These are phyloP conservation scores for Echeveria elegans DNA, from an alignment of 164 flowering plant species.

Conservation along the genomic window DNA sequence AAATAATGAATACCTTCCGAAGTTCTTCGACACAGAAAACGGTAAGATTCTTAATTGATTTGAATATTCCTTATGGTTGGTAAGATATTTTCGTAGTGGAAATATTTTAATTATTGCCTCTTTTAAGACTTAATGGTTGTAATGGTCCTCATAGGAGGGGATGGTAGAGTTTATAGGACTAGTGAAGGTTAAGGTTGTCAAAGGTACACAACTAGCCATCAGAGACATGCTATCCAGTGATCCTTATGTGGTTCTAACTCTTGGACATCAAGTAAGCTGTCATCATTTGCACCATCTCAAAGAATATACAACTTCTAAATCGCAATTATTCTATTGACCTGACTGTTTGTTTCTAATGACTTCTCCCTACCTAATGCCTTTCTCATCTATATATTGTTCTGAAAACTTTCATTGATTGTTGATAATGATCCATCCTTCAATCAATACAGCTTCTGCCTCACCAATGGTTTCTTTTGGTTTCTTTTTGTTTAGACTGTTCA, in stretches of 20 bases:
- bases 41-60: constrained; percentile 23
- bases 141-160: neutral
- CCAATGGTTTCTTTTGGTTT: neutral
- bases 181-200: neutral
- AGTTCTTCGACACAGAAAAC: constrained; percentile 31
- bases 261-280: no score
- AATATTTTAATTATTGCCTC: neutral
- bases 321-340: no score
- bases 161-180: neutral
- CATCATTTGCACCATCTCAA: neutral
- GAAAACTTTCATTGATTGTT: no score
- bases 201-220: neutral
- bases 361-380: no score
- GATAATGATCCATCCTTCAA: no score
- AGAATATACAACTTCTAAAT: neutral
- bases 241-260: neutral
- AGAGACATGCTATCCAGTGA: neutral
- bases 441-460: neutral
- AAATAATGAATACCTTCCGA: constrained; percentile 45
- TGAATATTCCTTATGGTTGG: neutral
- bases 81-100: neutral
- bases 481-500: neutral
- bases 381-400: no score
- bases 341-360: no score
- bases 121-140: neutral